phyloP scores from a whole-genome alignment of 75 land plant genomes.

The Isoetes taiwanensis region DNA sequence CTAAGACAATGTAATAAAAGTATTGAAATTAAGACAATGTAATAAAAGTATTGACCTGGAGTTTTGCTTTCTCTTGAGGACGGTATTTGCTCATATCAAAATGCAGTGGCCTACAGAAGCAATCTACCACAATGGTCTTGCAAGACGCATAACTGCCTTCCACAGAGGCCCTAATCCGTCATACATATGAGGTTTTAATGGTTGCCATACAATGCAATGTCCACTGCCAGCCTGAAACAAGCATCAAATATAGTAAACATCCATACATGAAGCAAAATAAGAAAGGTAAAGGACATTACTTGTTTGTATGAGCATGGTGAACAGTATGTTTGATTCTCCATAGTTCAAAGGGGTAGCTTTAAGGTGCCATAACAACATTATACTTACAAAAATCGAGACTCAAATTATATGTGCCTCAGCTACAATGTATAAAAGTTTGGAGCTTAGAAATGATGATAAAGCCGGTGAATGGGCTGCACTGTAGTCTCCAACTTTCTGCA shows the following conservation, averaged over 20 bases:
- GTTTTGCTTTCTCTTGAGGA: conserved; percentile 1
- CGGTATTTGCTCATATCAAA: conserved; percentile 6
- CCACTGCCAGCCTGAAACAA: background rate
- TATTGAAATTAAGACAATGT: too few species aligned
- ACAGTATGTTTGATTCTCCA: background rate
- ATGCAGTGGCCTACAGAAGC: conserved; percentile 8
- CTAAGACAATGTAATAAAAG: too few species aligned
- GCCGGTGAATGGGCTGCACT: conserved; percentile 1
- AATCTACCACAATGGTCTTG: conserved; percentile 2
- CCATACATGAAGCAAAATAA: too few species aligned
- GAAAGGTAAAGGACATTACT: too few species aligned
- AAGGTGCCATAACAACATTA: conserved; percentile 1
- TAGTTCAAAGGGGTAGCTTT: background rate
- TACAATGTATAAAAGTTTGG: too few species aligned
- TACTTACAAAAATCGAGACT: background rate
- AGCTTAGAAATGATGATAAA: background rate
- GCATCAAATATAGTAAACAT: too few species aligned
- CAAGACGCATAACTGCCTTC: background rate
- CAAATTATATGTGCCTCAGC: too few species aligned
- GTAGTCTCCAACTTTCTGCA: too few species aligned
- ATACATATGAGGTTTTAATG: conserved; percentile 1
- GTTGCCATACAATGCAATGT: conserved; percentile 7
- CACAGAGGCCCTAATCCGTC: background rate
- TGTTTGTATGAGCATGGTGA: conserved; percentile 4
- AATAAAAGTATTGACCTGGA: background rate